Base-by-base conservation (phyloP, 2,329 filamentous ascomycete genomes). In the Coniochaeta hoffmannii region DNA sequence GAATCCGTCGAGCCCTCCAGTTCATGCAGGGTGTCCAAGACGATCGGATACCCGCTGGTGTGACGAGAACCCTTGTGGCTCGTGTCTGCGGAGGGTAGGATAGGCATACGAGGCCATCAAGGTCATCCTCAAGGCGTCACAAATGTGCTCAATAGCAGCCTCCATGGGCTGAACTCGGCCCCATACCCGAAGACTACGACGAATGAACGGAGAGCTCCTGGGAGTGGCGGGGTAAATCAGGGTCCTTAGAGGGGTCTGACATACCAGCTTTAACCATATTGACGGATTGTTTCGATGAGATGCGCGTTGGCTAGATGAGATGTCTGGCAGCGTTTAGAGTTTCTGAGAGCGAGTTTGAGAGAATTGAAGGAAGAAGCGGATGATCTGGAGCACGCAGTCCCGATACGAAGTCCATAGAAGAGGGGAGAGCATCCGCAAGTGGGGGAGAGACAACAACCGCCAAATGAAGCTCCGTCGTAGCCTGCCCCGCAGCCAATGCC, bases 261-360 rank as follows among this genome's bases (percentile, higher is more conserved):
- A 71, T 85, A 96, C 90, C 90, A 79, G 93, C 92, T 85, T 96
- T 97, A 82, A 97, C 92, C 92, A 97, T 97, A 86, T 86, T 96
- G 88, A 78, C 77, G 78, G 77, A 65, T 78, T 75, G 69, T 63
- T 4, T 26, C n/a, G 24, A 15, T 28, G 41, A 46, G 8, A 15
- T 44, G n/a, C n/a, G n/a, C n/a, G n/a, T 32, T 12, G 6, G 38
- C 19, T 44, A 9, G 22, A 14, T 24, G 9, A 15, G 41, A 46
- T 28, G 24, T 41, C 8, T 41, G 10, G 19, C 17, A 24, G 15
- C 3, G 11, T 19, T 28, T 46, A 28, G 3, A 46, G 10, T 46
- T 46, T 46, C 6, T 17, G 15, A 22, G 41, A 46, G 41, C 41
- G 22, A 28, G 41, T 46, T 46, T 28, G 41, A 46, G 41, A 46